Base-by-base conservation (phyloP, 768 basidiomycete genomes). In the Mycena latifolia region DNA sequence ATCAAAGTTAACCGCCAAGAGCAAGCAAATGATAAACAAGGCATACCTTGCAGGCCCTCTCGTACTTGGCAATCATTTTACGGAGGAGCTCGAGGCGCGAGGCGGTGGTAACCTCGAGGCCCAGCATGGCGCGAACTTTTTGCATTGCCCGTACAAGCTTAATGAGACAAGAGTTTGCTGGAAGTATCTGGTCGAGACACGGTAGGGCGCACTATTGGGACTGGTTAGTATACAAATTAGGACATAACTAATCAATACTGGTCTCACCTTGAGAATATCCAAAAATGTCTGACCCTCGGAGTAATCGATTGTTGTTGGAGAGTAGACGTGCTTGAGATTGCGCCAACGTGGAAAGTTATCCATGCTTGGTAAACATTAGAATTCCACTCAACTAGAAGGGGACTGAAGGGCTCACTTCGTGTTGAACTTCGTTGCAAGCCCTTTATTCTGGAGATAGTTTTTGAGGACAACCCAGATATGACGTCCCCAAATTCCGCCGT, bases 401-500 rank as follows among this genome's bases (percentile, higher is more conserved):
- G n/a, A 35, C 14, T 35, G 37, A 39, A 39, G 37, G 8, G 15
- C 37, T 39, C 37, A 65, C 63, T 59, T 45, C 18, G 22, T 25
- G 25, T 65, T 65, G 52, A 65, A 65, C 8, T n/a, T 29, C 10
- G 52, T 45, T 1, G 63, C 63, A 8, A 65, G 57, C 0, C 22
- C 27, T 2, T 52, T 37, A 17, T 5, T 3, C 27, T 65, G 63
- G n/a, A 65, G 56, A 18, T 65, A 59, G 0, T 11, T 28, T 39
- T 65, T 65, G 51, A 65, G 31, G 10, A 58, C 29, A 20, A n/a
- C 22, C 63, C 63, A 65, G 24, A 65, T 47, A 29, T 65, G 63
- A 2, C 43, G 56, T 8, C 63, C 63, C 56, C 50, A 58, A 14
- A 51, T 56, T 3, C 62, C 62, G 12, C 56, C 56, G 14, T 65